Conservation (phyloP, 495 filamentous ascomycete genomes). For the Penicillium chermesinum region DNA sequence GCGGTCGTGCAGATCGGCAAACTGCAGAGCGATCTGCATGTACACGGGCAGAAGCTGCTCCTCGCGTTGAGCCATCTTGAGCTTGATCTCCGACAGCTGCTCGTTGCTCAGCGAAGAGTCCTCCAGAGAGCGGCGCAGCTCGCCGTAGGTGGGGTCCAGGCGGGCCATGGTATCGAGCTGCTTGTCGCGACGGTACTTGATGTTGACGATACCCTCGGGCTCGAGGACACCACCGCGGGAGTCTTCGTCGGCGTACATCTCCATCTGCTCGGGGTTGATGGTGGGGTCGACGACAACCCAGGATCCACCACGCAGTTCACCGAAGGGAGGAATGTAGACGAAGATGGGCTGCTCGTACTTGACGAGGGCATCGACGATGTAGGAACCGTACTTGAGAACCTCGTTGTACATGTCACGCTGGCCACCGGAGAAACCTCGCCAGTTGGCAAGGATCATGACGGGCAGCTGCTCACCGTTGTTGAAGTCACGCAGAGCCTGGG, state of each 20-base stretch:
- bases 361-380: constrained; percentile 96
- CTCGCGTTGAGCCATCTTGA: constrained; percentile 82
- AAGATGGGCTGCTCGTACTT: constrained; percentile 98
- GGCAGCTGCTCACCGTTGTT: constrained; percentile 98
- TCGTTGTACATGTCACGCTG: constrained; percentile 99
- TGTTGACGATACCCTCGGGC: constrained; percentile 94
- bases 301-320: constrained; percentile 96
- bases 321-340: constrained; percentile 95
- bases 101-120: constrained; percentile 66
- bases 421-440: constrained; percentile 98
- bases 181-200: constrained; percentile 97
- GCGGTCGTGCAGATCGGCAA: constrained; percentile 95
- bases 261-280: constrained; percentile 94
- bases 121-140: constrained; percentile 69
- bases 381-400: constrained; percentile 97
- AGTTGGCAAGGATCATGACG: constrained; percentile 98
- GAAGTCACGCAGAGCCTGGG: constrained; percentile 97
- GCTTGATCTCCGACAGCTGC: constrained; percentile 71
- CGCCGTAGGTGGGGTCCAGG: constrained; percentile 75
- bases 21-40: constrained; percentile 86
- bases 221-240: constrained; percentile 94
- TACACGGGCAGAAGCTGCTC: constrained; percentile 87
- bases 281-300: constrained; percentile 99
- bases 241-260: constrained; percentile 99
- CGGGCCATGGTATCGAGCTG: constrained; percentile 98